Evolutionary conservation across 495 filamentous ascomycete genomes (phyloP).

Genomic region (Neurospora sp.): DNA sequence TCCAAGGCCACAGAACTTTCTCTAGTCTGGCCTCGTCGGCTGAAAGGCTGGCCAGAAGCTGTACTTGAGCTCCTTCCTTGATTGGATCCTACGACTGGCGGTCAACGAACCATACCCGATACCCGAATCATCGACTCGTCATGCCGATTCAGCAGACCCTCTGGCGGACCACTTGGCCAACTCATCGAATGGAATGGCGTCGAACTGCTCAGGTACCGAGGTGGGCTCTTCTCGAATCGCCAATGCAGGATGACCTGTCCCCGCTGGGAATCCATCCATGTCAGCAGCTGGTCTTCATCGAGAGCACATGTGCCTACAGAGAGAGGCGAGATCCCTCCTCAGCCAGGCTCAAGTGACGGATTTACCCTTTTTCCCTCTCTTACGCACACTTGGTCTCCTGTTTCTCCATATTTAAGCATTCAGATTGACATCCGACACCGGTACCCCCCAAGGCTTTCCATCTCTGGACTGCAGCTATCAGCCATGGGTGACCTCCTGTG

Average conservation of each 20-base stretch:
- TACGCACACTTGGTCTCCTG: background rate
- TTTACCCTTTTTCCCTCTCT: background rate
- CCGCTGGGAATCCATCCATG: background rate
- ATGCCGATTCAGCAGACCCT: background rate
- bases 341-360: background rate
- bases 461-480: background rate
- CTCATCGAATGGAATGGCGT: background rate
- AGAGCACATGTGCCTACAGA: background rate
- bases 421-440: background rate
- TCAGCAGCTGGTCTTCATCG: background rate
- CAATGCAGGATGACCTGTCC: conserved; percentile 6
- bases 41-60: conserved; percentile 1
- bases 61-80: background rate
- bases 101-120: conserved; percentile 2
- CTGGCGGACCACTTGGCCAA: conserved; percentile 4
- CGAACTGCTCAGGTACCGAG: conserved; percentile 1
- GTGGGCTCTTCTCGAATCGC: background rate
- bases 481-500: background rate
- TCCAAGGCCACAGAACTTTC: background rate
- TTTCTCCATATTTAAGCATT: background rate
- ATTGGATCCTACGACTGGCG: conserved; percentile 7
- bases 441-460: background rate
- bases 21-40: background rate
- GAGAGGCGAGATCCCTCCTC: background rate
- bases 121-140: background rate